Conservation (phyloP, 192 early-diverging fungal genomes). For the Umbelopsis ramanniana region DNA sequence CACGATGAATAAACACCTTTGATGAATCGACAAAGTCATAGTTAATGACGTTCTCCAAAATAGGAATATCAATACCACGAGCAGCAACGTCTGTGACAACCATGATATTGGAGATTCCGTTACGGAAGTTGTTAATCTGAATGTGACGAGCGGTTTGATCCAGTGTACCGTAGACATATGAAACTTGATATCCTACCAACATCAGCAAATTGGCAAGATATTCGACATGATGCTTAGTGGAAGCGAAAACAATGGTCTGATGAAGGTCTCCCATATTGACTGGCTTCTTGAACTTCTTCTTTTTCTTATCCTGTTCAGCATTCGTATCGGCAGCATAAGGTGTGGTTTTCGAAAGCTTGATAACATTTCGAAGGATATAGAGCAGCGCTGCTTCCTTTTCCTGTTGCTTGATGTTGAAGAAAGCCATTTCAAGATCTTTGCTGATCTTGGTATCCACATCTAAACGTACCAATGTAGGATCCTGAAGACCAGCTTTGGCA, state of each 20-base stretch:
- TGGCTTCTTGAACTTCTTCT: slow-evolving; percentile 41
- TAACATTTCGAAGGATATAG: slow-evolving; percentile 78
- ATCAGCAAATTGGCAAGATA: slow-evolving; percentile 80
- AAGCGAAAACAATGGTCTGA: slow-evolving; percentile 92
- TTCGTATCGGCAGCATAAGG: slow-evolving; percentile 45
- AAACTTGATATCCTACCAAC: slow-evolving; percentile 72
- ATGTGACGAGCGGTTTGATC: slow-evolving; percentile 91
- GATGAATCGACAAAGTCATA: slow-evolving; percentile 92
- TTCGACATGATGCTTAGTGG: slow-evolving; percentile 99
- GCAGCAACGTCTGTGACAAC: slow-evolving; percentile 99
- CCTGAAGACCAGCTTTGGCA: slow-evolving; percentile 94
- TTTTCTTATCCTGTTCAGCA: slow-evolving; percentile 41
- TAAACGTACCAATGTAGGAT: slow-evolving; percentile 90
- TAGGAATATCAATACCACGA: slow-evolving; percentile 98
- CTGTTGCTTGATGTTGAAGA: slow-evolving; percentile 82
- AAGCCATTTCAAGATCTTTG: slow-evolving; percentile 92
- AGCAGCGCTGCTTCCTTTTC: slow-evolving; percentile 93
- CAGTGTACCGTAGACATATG: slow-evolving; percentile 93
- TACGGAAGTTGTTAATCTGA: slow-evolving; percentile 85
- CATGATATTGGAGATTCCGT: slow-evolving; percentile 76
- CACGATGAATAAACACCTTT: slow-evolving; percentile 97
- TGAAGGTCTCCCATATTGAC: slow-evolving; percentile 39
- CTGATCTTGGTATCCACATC: slow-evolving; percentile 96
- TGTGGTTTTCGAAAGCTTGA: slow-evolving; percentile 64
- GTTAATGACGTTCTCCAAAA: slow-evolving; percentile 97